These are phyloP conservation scores for Thraustochytrium sp. DNA, from an alignment of 352 stramenopile species.

Conservation along the genomic window DNA sequence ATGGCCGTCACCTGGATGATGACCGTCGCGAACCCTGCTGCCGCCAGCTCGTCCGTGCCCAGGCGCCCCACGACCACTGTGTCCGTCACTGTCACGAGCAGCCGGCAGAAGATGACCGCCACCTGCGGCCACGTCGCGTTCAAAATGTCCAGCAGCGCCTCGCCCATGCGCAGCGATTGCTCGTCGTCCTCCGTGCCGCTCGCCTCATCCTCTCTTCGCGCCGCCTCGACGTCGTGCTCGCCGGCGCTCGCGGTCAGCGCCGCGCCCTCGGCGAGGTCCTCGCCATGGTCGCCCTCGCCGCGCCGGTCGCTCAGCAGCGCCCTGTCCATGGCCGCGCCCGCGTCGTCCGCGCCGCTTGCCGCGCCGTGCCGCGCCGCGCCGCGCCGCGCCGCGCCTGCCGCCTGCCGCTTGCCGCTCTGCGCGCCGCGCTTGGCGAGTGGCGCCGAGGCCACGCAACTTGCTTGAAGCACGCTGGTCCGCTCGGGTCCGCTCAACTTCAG, in stretches of 20 bases:
- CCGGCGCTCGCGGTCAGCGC: too few relatives aligned
- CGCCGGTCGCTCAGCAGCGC: too few relatives aligned
- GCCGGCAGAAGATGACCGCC: conserved; percentile 6
- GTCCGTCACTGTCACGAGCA: conserved; percentile 56
- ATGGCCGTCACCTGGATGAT: conserved; percentile 67
- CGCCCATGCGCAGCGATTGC: background rate
- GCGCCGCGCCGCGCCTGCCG: too few relatives aligned
- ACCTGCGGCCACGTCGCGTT: conserved; percentile 11
- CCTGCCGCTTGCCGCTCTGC: too few relatives aligned
- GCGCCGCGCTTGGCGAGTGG: too few relatives aligned
- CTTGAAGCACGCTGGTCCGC: too few relatives aligned
- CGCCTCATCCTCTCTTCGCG: background rate
- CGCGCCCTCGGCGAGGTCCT: background rate
- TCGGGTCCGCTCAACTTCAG: too few relatives aligned
- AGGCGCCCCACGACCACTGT: conserved; percentile 66
- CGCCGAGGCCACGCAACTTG: too few relatives aligned
- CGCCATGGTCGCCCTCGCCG: background rate
- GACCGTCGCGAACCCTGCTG: conserved; percentile 66
- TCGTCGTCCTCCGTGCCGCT: too few relatives aligned
- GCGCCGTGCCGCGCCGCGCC: too few relatives aligned
- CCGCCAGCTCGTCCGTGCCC: conserved; percentile 66
- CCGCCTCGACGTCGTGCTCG: background rate
- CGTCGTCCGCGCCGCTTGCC: too few relatives aligned
- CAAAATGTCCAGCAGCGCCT: background rate
- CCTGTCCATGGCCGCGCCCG: too few relatives aligned